A percentile compares a stretch with the other conserved stretches of the same genome.
phyloP scores from a whole-genome alignment of 2,329 filamentous ascomycete species.

The Clonostachys byssicola region DNA sequence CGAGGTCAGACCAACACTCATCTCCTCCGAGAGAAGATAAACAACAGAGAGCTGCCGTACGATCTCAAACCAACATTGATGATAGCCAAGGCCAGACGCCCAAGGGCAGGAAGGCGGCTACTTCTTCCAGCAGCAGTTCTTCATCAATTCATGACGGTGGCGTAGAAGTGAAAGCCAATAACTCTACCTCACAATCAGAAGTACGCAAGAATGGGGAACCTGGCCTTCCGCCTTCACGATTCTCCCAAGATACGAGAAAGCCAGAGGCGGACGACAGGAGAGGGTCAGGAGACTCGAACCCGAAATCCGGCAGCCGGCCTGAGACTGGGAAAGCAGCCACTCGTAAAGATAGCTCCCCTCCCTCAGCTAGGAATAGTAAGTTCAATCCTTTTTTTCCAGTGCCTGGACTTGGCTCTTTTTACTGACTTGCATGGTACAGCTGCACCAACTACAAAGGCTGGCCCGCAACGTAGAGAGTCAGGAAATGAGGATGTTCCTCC shows the following conservation, averaged over 20 bases:
- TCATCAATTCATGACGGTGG: not conserved
- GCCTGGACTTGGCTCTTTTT: not conserved
- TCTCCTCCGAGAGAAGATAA: slow-evolving; percentile 2
- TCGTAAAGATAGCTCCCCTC: slow-evolving; percentile 58
- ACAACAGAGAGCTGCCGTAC: not conserved
- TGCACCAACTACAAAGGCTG: too few relatives aligned
- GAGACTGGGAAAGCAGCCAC: slow-evolving; percentile 46
- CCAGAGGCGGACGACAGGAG: slow-evolving; percentile 49
- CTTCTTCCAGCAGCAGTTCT: not conserved
- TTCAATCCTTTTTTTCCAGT: not conserved
- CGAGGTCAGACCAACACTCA: slow-evolving; percentile 13
- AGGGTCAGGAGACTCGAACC: slow-evolving; percentile 33
- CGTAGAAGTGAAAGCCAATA: not conserved
- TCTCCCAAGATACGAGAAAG: slow-evolving; percentile 54
- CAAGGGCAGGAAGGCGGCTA: slow-evolving; percentile 47
- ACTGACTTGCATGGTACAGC: too few relatives aligned
- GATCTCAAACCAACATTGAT: slow-evolving; percentile 32
- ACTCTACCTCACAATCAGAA: slow-evolving; percentile 7
- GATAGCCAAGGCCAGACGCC: slow-evolving; percentile 79
- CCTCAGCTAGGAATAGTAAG: slow-evolving; percentile 29
- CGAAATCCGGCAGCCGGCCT: slow-evolving; percentile 30
- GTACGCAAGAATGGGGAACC: slow-evolving; percentile 29
- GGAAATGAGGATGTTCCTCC: too few relatives aligned
- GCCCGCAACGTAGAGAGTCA: too few relatives aligned
- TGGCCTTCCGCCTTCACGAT: slow-evolving; percentile 31